Base-by-base conservation (phyloP, 257 asterid genomes). In the Solanum medicagineum region DNA sequence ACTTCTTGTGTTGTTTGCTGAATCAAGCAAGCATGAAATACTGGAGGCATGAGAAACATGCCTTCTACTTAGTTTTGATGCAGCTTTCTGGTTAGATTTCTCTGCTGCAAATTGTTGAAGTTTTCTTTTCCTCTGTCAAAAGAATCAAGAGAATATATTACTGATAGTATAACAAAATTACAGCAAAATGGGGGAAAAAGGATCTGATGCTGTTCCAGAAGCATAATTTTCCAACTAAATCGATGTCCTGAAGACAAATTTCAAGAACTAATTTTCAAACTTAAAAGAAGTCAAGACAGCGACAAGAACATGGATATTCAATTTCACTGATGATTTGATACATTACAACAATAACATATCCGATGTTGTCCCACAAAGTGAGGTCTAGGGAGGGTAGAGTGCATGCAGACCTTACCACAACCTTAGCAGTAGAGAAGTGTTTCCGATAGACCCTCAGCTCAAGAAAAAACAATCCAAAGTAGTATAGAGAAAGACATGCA, bases 91-190 rank as follows among this genome's bases (percentile, higher is more conserved):
- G 87, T 90, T 86, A 57, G 90, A 87, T 81, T 63, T 77, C 65
- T 56, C 79, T 20, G 56, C 57, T 16, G 83, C 79, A 24, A 92
- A 89, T 82, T 90, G 93, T 89, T 90, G 91, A 57, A 95, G 92
- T 89, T 92, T 93, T 80, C 96, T 90, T 85, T 94, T 94, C 90
- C 90, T 90, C 98, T 95, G 92, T 80, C 83, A 84, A 85, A 79
- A 36, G 63, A 68, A 80, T 66, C 83, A 79, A 42, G 49, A 53
- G 24, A 29, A 79, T 29, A 53, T 26, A 32, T 79, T 53, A 51
- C 7, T 51, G 17, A 36, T 16, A 26, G 83, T 26, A 77, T 24
- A 47, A 57, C 49, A 79, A 15, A 24, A 26, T 53, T 79, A 29
- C 47, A 79, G 83, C 83, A 11, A 53, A 79, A 79, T 26, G 65